Evolutionary conservation across 148 eudicot species (phyloP), one percentile per base, ranked within the genome.

Genomic region (Chenopodium quinoa): DNA sequence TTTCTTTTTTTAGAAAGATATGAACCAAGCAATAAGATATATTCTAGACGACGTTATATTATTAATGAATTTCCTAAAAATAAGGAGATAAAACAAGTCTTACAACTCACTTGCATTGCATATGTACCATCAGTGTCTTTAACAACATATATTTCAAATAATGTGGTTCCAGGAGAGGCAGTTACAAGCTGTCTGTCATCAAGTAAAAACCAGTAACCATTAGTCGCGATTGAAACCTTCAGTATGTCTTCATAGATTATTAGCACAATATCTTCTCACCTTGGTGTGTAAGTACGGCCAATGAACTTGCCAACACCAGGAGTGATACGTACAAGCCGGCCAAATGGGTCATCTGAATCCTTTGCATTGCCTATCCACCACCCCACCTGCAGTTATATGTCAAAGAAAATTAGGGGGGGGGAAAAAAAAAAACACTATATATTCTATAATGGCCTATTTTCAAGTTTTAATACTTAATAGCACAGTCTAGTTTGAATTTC

Each of bases 281-380:
- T 94, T 70, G 99, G 98, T 82, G 89, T 94, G 80, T 91, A 97
- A 90, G 89, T 86, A 82, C 90, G 89, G 65, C 91, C 98, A 70
- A 97, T 81, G 86, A 94, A 97, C 89, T 97, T 92, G 76, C 99
- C 98, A 76, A 91, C 91, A 79, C 97, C 94, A 79, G 99, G 95
- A 78, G 97, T 91, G 54, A 97, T 89, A 68, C 86, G 91, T 73
- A 94, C 82, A 84, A 94, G 84, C 85, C 90, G 90, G 81, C 99
- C 99, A 86, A 93, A 92, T 22, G 98, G 98, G 82, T 97, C 98
- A 83, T 88, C 87, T 12, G 97, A 91, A 87, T 92, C 97, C 78
- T 93, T 92, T 44, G 95, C 91, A 88, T 78, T 90, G 62, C 98
- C 99, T 77, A 92, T 91, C 99, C 99, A 97, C 99, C 98, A 97